Conservation (phyloP, 345 rosid species). For the Psidium guajava region DNA sequence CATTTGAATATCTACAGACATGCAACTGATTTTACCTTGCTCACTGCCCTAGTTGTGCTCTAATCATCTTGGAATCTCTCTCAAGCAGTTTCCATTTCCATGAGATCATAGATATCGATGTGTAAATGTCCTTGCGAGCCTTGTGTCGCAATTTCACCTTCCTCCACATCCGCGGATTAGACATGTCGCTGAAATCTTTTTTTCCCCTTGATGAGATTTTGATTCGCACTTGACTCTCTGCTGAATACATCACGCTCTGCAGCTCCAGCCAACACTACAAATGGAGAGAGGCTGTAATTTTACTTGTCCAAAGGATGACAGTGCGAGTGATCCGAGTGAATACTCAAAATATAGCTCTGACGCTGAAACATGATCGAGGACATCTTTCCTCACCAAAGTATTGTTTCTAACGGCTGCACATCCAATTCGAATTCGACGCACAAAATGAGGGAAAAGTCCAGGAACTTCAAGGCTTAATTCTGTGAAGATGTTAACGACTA, state of each 20-base stretch:
- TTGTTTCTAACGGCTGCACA: background rate
- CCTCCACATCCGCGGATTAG: background rate
- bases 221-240: background rate
- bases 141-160: background rate
- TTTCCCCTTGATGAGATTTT: background rate
- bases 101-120: background rate
- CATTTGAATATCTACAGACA: background rate
- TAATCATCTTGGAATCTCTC: background rate
- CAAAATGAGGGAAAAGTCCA: background rate
- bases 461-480: background rate
- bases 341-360: background rate
- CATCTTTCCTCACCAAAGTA: background rate
- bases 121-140: background rate
- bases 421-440: background rate
- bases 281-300: background rate
- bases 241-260: background rate
- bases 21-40: background rate
- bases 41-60: background rate
- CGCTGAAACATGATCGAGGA: background rate
- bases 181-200: background rate
- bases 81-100: background rate
- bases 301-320: background rate
- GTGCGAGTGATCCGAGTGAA: background rate
- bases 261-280: background rate
- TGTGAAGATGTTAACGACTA: background rate